Conservation (phyloP, 805 yeast genomes). For the Kregervanrija pseudodelftensis region DNA sequence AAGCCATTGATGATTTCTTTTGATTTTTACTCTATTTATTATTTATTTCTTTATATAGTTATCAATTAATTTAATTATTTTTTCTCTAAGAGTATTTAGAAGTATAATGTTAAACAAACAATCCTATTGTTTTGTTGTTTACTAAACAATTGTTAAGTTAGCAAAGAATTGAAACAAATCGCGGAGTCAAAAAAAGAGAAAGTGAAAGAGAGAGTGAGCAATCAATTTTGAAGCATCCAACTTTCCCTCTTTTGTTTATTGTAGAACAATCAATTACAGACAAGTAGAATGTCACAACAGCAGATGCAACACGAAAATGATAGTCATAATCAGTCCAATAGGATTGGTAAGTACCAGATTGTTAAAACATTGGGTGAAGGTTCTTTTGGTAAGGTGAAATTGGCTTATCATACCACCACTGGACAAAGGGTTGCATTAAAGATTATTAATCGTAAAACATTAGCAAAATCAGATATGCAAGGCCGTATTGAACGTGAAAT, state of each 20-base stretch:
- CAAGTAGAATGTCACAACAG: not conserved
- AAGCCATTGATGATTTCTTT: conserved; percentile 32
- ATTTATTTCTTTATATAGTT: not conserved
- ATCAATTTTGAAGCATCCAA: no score
- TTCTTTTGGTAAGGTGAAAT: conserved; percentile 90
- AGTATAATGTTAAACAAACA: no score
- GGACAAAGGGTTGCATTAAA: conserved; percentile 90
- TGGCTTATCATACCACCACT: conserved; percentile 83
- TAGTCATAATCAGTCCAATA: conserved; percentile 11
- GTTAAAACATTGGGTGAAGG: conserved; percentile 94
- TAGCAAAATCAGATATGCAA: conserved; percentile 95
- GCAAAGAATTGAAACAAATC: not conserved
- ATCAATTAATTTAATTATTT: not conserved
- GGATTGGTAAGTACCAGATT: conserved; percentile 90
- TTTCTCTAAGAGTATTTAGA: not conserved
- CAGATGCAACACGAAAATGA: conserved; percentile 7
- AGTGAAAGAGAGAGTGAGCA: no score
- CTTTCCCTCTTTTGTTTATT: no score
- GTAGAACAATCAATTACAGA: no score
- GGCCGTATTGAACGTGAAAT: conserved; percentile 94
- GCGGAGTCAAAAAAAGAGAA: not conserved
- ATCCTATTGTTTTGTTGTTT: conserved; percentile 1
- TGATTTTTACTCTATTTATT: not conserved
- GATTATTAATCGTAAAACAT: conserved; percentile 84
- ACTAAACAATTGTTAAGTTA: conserved; percentile 39